phyloP scores from a whole-genome alignment of 2,329 filamentous ascomycete species.

The Elsinoe australis region DNA sequence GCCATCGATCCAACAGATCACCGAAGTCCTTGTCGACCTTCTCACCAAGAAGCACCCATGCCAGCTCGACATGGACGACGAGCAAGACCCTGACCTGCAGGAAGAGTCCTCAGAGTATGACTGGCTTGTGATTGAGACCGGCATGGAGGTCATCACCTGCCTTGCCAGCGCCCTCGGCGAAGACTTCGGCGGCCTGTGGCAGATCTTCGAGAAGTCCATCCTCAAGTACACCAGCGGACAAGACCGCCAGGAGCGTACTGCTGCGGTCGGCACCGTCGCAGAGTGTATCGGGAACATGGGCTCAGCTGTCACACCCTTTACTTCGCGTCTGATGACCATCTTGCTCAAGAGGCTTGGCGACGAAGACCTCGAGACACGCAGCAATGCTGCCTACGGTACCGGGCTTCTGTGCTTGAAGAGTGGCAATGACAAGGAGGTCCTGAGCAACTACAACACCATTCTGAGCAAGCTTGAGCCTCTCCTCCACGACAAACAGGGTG shows the following conservation, averaged over 20 bases:
- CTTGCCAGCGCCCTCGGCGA: conserved; percentile 73
- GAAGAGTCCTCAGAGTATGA: conserved; percentile 88
- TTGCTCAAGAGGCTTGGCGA: conserved; percentile 81
- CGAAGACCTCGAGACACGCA: conserved; percentile 85
- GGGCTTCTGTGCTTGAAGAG: conserved; percentile 81
- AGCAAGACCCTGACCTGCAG: conserved; percentile 58
- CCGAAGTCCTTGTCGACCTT: conserved; percentile 66
- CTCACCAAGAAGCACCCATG: conserved; percentile 87
- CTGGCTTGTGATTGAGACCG: conserved; percentile 93
- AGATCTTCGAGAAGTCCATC: conserved; percentile 88
- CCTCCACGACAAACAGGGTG: conserved; percentile 62
- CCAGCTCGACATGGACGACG: conserved; percentile 81
- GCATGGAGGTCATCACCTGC: conserved; percentile 80
- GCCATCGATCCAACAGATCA: conserved; percentile 49
- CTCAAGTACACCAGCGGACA: conserved; percentile 80
- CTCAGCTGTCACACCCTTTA: conserved; percentile 71
- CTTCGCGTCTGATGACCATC: conserved; percentile 65
- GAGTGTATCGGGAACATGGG: conserved; percentile 85
- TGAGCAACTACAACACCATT: conserved; percentile 68
- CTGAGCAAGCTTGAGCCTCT: conserved; percentile 80
- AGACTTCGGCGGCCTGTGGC: conserved; percentile 82
- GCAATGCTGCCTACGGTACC: conserved; percentile 86
- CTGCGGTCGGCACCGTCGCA: conserved; percentile 83
- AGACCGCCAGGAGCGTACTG: conserved; percentile 79
- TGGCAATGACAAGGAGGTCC: conserved; percentile 62